Conservation (phyloP, 2,329 filamentous ascomycete species). For the Talaromyces sp. region DNA sequence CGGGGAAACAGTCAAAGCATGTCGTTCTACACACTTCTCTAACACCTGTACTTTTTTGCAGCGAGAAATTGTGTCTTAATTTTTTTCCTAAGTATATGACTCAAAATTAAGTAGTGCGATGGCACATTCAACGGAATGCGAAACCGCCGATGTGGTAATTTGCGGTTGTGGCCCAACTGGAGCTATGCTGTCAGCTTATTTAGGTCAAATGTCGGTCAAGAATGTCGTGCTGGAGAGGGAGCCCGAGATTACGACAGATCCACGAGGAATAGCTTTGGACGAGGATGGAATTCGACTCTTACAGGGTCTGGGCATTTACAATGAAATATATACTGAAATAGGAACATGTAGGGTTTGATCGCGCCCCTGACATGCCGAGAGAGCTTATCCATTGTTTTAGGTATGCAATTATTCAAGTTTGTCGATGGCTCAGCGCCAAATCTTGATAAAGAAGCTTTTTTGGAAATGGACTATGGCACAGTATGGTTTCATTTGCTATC, state of each 20-base stretch:
- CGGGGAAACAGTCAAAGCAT: no score
- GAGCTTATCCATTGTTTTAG: slow-evolving; percentile 2
- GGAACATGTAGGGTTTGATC: slow-evolving; percentile 19
- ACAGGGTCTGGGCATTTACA: slow-evolving; percentile 27
- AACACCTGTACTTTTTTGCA: no score
- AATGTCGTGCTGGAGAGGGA: slow-evolving; percentile 27
- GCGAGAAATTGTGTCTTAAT: neutral
- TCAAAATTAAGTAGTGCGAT: neutral
- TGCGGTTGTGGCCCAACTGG: slow-evolving; percentile 29
- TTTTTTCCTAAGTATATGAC: neutral
- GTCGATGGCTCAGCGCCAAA: slow-evolving; percentile 1
- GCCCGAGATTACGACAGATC: slow-evolving; percentile 26
- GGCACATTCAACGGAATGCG: slow-evolving; percentile 7
- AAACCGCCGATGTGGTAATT: slow-evolving; percentile 25
- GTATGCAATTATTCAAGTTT: slow-evolving; percentile 14
- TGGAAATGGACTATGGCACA: slow-evolving; percentile 7
- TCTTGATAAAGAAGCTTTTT: neutral
- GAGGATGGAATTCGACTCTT: slow-evolving; percentile 28
- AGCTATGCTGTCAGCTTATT: slow-evolving; percentile 22
- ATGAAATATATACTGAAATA: slow-evolving; percentile 24
- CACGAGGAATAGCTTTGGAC: slow-evolving; percentile 27
- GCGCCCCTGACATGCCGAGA: slow-evolving; percentile 5
- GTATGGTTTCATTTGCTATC: slow-evolving; percentile 2
- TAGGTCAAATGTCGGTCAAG: slow-evolving; percentile 19
- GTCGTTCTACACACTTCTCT: neutral